phyloP scores from a whole-genome alignment of 2,329 filamentous ascomycete species.

The Tolypocladium cylindrosporum region DNA sequence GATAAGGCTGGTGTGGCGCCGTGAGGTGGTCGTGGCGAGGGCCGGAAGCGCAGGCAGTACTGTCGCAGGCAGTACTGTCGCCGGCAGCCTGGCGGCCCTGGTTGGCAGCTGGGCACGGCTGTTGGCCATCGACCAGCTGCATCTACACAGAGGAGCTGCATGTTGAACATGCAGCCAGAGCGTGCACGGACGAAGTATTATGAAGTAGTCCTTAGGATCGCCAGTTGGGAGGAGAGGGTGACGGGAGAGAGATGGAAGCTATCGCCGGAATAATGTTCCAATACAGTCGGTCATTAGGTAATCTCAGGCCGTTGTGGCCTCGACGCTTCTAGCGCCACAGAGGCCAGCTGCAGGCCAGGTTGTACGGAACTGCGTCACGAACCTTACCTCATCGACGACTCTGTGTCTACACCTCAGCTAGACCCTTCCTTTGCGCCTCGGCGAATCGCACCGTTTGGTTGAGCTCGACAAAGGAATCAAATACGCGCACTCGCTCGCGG shows the following conservation, averaged over 20 bases:
- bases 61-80: no score
- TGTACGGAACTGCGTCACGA: background rate
- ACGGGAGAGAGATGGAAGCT: background rate
- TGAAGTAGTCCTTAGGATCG: background rate
- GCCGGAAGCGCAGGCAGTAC: no score
- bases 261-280: background rate
- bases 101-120: no score
- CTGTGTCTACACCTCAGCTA: background rate
- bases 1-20: no score
- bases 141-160: no score
- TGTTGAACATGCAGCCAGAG: no score
- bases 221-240: background rate
- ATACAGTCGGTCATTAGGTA: no score
- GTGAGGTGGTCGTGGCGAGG: no score
- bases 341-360: background rate
- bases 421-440: background rate
- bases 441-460: background rate
- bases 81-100: no score
- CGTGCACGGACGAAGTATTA: no score
- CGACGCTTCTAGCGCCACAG: background rate
- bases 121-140: no score
- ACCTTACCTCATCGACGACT: background rate
- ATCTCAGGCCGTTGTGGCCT: no score
- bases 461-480: background rate
- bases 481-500: background rate